phyloP scores from a whole-genome alignment of 2,329 filamentous ascomycete species.

The Talaromyces sp. region DNA sequence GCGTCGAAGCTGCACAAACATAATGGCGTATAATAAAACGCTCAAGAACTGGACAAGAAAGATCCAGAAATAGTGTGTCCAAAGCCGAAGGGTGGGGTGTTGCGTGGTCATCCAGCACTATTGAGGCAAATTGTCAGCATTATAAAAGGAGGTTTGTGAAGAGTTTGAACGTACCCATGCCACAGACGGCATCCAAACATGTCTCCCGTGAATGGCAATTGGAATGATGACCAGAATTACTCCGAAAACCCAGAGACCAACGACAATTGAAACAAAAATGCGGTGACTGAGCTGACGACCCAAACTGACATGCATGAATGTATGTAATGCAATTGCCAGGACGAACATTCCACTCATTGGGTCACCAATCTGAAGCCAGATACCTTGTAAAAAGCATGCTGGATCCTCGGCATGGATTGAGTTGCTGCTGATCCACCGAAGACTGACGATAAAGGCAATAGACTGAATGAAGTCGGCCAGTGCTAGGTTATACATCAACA shows the following conservation, averaged over 20 bases:
- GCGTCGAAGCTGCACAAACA: slow-evolving; percentile 48
- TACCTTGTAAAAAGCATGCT: slow-evolving; percentile 51
- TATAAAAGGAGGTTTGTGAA: no score
- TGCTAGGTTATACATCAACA: slow-evolving; percentile 53
- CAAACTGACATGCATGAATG: slow-evolving; percentile 48
- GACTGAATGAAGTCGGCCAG: slow-evolving; percentile 53
- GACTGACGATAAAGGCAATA: slow-evolving; percentile 48
- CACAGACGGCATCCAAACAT: slow-evolving; percentile 49
- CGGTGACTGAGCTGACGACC: slow-evolving; percentile 46
- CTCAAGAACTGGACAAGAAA: slow-evolving; percentile 54
- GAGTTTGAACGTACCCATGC: slow-evolving; percentile 51
- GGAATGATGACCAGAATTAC: slow-evolving; percentile 49
- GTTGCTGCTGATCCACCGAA: slow-evolving; percentile 46
- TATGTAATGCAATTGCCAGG: slow-evolving; percentile 53
- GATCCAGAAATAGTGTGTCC: slow-evolving; percentile 56
- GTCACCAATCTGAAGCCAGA: slow-evolving; percentile 53
- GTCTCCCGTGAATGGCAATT: slow-evolving; percentile 39
- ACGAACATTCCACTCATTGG: slow-evolving; percentile 52
- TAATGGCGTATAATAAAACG: slow-evolving; percentile 48
- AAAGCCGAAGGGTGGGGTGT: slow-evolving; percentile 48
- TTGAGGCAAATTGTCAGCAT: no score
- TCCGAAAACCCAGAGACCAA: slow-evolving; percentile 47
- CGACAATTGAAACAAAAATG: slow-evolving; percentile 44
- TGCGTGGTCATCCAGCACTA: slow-evolving; percentile 53
- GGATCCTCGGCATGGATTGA: slow-evolving; percentile 44